Percentiles rank a stretch among this genome's conserved stretches.
Evolutionary conservation across 805 yeast species (phyloP).

Genomic region (Candida rishiriensis): DNA sequence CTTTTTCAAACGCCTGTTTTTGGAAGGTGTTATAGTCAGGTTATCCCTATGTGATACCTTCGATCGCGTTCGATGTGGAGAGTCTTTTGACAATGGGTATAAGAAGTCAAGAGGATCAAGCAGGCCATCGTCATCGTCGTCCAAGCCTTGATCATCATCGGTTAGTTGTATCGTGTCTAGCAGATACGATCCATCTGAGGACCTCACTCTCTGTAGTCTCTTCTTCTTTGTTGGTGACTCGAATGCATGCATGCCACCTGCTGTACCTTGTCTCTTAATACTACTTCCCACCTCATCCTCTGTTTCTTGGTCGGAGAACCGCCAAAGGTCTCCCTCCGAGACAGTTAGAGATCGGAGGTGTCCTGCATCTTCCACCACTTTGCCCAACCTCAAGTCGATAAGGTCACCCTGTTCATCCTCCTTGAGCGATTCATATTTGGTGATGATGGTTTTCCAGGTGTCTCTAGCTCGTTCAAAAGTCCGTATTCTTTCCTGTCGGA

Average conservation of each 20-base stretch:
- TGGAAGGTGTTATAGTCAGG: conserved; percentile 4
- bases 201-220: too few species aligned
- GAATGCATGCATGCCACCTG: not conserved
- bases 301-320: too few species aligned
- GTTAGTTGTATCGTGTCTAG: not conserved
- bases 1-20: too few species aligned
- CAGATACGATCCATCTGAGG: too few species aligned
- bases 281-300: too few species aligned
- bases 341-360: conserved; percentile 49
- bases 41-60: conserved; percentile 17
- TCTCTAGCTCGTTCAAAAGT: conserved; percentile 18
- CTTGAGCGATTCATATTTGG: conserved; percentile 44
- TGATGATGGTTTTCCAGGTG: conserved; percentile 49
- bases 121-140: conserved; percentile 3
- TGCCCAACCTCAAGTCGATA: conserved; percentile 61
- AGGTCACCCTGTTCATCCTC: conserved; percentile 56
- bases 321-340: conserved; percentile 35
- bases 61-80: conserved; percentile 10
- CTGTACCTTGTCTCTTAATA: too few species aligned
- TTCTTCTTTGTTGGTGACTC: conserved; percentile 6
- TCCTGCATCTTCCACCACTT: conserved; percentile 62
- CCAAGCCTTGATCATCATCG: conserved; percentile 12
- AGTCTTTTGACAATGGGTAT: too few species aligned
- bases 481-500: conserved; percentile 7
- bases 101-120: conserved; percentile 2